Conservation (phyloP, 805 yeast species). For the Suhomyces tanzawaensis region DNA sequence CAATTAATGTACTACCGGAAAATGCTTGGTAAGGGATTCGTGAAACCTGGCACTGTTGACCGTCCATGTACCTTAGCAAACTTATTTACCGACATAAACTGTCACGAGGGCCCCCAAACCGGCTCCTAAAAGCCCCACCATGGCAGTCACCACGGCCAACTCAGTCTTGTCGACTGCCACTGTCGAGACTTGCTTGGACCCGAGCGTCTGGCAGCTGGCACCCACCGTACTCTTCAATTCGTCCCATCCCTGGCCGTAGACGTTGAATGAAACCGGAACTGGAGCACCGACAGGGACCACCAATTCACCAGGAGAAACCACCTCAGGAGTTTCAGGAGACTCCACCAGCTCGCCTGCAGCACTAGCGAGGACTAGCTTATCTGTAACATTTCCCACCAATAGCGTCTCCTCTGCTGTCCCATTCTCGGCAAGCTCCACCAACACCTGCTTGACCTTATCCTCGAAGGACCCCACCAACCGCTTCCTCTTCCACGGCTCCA, state of each 20-base stretch:
- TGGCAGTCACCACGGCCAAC: constrained; percentile 16
- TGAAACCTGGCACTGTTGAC: too few relatives aligned
- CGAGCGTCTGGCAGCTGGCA: constrained; percentile 16
- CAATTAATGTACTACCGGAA: too few relatives aligned
- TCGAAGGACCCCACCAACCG: constrained; percentile 82
- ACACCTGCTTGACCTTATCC: constrained; percentile 57
- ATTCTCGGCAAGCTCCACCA: constrained; percentile 15
- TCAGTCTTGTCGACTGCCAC: constrained; percentile 23
- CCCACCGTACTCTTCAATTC: constrained; percentile 4
- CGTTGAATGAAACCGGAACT: background rate
- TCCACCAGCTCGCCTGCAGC: background rate
- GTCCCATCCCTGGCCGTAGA: constrained; percentile 13
- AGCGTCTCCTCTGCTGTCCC: constrained; percentile 3
- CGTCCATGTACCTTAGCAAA: too few relatives aligned
- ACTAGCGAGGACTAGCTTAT: constrained; percentile 5
- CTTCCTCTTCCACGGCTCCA: constrained; percentile 93
- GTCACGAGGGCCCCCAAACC: constrained; percentile 20
- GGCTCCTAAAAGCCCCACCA: constrained; percentile 16
- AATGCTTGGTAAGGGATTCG: too few relatives aligned
- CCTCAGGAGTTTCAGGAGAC: background rate
- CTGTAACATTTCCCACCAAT: background rate
- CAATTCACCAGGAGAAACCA: background rate
- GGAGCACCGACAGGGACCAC: too few relatives aligned
- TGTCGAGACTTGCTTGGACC: constrained; percentile 9
- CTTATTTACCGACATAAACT: too few relatives aligned